phyloP scores from a whole-genome alignment of 306 rosid species.

The Cucurbita pepo region DNA sequence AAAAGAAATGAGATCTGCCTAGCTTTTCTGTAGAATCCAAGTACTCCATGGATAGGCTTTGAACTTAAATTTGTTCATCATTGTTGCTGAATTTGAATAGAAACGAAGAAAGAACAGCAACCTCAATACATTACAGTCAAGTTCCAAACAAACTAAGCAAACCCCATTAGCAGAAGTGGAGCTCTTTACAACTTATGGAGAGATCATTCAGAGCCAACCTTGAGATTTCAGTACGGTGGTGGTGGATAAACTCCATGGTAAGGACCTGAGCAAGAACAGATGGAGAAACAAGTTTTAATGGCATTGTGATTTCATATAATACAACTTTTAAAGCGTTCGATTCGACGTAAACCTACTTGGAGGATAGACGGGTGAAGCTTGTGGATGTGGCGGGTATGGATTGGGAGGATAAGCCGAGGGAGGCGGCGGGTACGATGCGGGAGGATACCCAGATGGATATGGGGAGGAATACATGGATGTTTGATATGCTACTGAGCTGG shows the following conservation, averaged over 20 bases:
- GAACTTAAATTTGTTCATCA: neutral
- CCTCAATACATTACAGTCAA: neutral
- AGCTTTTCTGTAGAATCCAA: neutral
- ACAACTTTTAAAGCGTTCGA: neutral
- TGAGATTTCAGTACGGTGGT: constrained; percentile 34
- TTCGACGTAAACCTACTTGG: constrained; percentile 19
- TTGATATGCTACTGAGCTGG: constrained; percentile 15
- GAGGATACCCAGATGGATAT: constrained; percentile 10
- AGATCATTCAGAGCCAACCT: neutral
- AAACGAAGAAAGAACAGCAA: neutral
- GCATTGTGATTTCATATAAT: neutral
- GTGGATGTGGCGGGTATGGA: constrained; percentile 37
- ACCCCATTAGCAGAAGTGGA: neutral
- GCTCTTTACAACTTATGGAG: neutral
- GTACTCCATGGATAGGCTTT: neutral
- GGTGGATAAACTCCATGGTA: constrained; percentile 56
- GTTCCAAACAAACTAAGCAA: neutral
- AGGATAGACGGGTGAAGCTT: constrained; percentile 26
- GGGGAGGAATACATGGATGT: constrained; percentile 14
- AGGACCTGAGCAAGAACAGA: constrained; percentile 12
- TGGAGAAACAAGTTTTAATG: constrained; percentile 1
- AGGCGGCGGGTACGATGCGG: constrained; percentile 15
- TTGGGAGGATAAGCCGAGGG: constrained; percentile 14
- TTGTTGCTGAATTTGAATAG: neutral
- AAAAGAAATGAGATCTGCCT: neutral